Percentiles rank a stretch among this genome's conserved stretches.
Conservation (phyloP, 2,329 filamentous ascomycete genomes). For the Fusarium sp. region DNA sequence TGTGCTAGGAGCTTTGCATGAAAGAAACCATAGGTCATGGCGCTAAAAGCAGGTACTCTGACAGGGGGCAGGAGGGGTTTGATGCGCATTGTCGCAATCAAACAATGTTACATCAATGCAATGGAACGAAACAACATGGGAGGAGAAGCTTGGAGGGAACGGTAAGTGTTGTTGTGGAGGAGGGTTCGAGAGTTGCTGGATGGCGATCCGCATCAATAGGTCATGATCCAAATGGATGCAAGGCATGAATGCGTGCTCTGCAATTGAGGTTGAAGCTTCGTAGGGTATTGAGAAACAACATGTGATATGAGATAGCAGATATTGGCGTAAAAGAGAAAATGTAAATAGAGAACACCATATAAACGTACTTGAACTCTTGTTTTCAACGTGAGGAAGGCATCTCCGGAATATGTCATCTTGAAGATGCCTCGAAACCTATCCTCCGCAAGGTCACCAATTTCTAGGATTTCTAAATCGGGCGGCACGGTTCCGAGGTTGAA, state of each 20-base stretch:
- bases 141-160: constrained; percentile 7
- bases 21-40: constrained; percentile 36
- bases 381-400: constrained; percentile 94
- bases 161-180: constrained; percentile 8
- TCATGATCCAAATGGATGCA: neutral
- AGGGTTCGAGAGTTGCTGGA: constrained; percentile 9
- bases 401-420: constrained; percentile 98
- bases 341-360: constrained; percentile 15
- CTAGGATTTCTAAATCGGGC: constrained; percentile 94
- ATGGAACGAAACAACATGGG: constrained; percentile 14
- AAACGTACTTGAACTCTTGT: constrained; percentile 88
- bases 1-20: constrained; percentile 43
- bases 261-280: constrained; percentile 10
- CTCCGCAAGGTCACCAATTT: constrained; percentile 97
- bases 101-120: constrained; percentile 24
- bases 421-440: constrained; percentile 98
- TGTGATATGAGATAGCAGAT: constrained; percentile 9
- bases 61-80: constrained; percentile 14
- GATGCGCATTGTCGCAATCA: constrained; percentile 35
- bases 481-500: constrained; percentile 95
- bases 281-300: constrained; percentile 5
- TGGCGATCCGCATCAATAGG: constrained; percentile 16
- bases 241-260: neutral
- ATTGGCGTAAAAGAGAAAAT: constrained; percentile 1
- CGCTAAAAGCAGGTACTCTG: constrained; percentile 24